Evolutionary conservation across 23 red algal genomes (phyloP).

Genomic region (Chondrus crispus): DNA sequence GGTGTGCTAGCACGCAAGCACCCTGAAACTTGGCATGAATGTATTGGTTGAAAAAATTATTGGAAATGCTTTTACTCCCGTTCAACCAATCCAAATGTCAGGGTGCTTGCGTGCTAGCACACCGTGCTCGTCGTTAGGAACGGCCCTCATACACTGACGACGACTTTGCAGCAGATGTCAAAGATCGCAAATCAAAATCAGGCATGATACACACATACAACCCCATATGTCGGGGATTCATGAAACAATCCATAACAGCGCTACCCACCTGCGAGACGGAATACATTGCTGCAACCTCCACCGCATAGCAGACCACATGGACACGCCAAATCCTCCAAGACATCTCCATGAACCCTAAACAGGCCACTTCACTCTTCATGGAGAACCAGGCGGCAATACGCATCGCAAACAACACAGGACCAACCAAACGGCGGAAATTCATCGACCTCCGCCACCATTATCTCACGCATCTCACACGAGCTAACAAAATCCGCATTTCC

Average conservation of each 20-base stretch:
- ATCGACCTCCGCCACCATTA: background rate
- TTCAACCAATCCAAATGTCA: no score
- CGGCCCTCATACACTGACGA: background rate
- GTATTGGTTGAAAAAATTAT: no score
- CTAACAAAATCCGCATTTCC: no score
- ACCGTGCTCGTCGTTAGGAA: no score
- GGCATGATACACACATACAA: background rate
- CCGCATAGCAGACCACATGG: background rate
- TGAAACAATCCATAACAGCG: background rate
- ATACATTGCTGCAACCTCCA: background rate
- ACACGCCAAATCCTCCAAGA: background rate
- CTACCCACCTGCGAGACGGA: background rate
- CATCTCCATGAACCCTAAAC: background rate
- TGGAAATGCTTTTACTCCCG: no score
- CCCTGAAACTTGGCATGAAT: no score
- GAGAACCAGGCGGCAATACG: background rate
- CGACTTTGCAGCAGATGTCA: background rate
- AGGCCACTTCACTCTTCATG: background rate
- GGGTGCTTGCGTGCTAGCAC: no score
- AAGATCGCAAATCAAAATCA: background rate
- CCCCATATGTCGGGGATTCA: background rate
- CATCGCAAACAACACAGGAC: background rate
- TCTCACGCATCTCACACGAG: background rate
- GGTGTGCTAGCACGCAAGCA: no score
- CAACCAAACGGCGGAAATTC: background rate